Conservation (phyloP, 208 protist species). For the Acanthamoeba divionensis region DNA sequence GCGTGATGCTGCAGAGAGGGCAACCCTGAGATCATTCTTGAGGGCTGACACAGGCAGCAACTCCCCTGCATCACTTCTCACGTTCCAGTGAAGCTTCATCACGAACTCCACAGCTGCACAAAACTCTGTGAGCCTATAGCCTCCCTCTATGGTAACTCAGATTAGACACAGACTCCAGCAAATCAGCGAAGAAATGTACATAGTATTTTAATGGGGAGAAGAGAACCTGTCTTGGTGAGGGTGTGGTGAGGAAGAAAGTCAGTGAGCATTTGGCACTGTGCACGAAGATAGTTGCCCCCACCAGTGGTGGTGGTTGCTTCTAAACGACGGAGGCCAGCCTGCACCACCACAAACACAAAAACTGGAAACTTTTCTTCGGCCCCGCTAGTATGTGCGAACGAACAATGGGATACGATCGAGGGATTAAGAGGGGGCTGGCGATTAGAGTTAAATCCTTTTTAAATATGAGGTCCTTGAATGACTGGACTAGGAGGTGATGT, state of each 20-base stretch:
- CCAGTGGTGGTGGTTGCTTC: no score
- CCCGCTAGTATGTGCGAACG: not conserved
- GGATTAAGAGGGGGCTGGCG: no score
- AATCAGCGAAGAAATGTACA: no score
- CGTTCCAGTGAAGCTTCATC: constrained; percentile 19
- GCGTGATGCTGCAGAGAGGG: not conserved
- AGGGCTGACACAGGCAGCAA: not conserved
- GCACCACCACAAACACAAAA: constrained; percentile 38
- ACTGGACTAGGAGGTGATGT: no score
- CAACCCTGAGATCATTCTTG: constrained; percentile 42
- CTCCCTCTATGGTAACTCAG: constrained; percentile 21
- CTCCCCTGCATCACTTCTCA: not conserved
- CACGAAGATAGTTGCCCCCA: not conserved
- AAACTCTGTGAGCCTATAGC: constrained; percentile 13
- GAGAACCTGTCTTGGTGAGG: constrained; percentile 11
- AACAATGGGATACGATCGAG: no score
- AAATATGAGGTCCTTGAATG: no score
- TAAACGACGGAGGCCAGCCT: no score
- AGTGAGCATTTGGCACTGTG: not conserved
- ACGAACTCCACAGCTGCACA: constrained; percentile 39
- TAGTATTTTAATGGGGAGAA: no score
- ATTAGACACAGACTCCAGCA: no score
- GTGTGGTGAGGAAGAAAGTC: constrained; percentile 37
- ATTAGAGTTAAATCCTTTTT: no score
- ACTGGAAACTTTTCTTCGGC: constrained; percentile 40